Conservation (phyloP, 768 basidiomycete genomes). For the Cystobasidium onofrii region DNA sequence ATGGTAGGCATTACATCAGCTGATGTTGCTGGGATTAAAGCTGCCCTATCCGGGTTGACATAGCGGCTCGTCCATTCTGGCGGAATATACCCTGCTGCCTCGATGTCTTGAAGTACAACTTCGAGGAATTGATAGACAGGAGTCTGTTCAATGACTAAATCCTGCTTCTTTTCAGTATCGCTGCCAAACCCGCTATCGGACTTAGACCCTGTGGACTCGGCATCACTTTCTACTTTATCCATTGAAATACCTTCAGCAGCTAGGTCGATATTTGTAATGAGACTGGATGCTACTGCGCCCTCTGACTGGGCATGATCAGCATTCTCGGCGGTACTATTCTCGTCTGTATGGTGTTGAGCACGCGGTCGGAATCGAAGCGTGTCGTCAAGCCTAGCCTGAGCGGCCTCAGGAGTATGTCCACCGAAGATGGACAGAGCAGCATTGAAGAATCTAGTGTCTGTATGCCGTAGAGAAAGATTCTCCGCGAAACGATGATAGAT, state of each 20-base stretch:
- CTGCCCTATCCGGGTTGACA: not conserved
- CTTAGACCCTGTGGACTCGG: not conserved
- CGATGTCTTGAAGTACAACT: not conserved
- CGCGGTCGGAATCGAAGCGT: no score
- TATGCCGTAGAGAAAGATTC: not conserved
- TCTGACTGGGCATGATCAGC: no score
- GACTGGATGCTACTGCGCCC: no score
- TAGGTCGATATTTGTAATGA: not conserved
- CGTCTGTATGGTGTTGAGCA: no score
- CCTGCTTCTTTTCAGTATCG: not conserved
- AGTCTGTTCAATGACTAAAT: not conserved
- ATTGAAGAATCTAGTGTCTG: conserved; percentile 5
- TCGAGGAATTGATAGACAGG: not conserved
- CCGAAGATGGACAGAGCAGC: not conserved
- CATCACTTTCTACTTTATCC: not conserved
- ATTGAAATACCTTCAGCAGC: not conserved
- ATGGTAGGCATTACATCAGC: not conserved
- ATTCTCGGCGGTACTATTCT: no score
- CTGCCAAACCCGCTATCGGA: not conserved
- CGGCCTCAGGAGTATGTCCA: not conserved
- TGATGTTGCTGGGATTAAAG: not conserved
- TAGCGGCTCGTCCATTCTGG: not conserved
- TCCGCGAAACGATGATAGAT: conserved; percentile 1
- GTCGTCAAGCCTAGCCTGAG: not conserved
- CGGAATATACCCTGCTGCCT: not conserved